A percentile compares a stretch with the other conserved stretches of the same genome.
phyloP scores from a whole-genome alignment of 129 eudicot genomes.

The Erigeron canadensis region DNA sequence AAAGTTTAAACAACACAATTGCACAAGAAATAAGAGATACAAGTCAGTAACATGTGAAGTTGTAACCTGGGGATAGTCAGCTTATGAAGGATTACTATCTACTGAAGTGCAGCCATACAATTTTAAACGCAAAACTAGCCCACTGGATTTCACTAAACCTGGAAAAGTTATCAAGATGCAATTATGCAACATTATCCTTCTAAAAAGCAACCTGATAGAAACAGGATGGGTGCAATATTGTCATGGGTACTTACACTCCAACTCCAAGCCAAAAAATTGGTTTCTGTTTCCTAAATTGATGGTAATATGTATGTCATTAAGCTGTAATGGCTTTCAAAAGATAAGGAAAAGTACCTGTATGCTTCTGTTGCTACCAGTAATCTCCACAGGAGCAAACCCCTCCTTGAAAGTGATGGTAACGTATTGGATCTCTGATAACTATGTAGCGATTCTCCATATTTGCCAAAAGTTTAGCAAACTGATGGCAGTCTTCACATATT shows the following conservation, averaged over 20 bases:
- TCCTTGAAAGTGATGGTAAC: conserved; percentile 72
- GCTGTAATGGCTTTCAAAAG: neutral
- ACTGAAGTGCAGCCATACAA: conserved; percentile 98
- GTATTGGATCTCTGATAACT: conserved; percentile 63
- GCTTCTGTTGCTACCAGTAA: conserved; percentile 49
- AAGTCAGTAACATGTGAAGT: conserved; percentile 12
- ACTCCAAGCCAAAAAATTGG: neutral
- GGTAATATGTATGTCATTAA: neutral
- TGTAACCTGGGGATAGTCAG: conserved; percentile 13
- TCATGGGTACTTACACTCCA: neutral
- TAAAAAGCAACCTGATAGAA: neutral
- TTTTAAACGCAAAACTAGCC: conserved; percentile 90
- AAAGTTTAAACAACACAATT: conserved; percentile 7
- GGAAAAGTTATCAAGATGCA: neutral
- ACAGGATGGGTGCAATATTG: neutral
- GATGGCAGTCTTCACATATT: conserved; percentile 71
- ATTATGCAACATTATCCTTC: neutral
- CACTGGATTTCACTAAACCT: conserved; percentile 98
- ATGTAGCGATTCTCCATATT: conserved; percentile 52
- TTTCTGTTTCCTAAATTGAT: neutral
- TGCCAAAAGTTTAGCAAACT: conserved; percentile 63
- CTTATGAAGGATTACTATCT: conserved; percentile 90
- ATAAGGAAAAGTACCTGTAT: neutral
- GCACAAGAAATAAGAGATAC: conserved; percentile 8
- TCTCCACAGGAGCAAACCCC: conserved; percentile 72